Conservation (phyloP, 805 yeast species). For the Ogataea neopini region DNA sequence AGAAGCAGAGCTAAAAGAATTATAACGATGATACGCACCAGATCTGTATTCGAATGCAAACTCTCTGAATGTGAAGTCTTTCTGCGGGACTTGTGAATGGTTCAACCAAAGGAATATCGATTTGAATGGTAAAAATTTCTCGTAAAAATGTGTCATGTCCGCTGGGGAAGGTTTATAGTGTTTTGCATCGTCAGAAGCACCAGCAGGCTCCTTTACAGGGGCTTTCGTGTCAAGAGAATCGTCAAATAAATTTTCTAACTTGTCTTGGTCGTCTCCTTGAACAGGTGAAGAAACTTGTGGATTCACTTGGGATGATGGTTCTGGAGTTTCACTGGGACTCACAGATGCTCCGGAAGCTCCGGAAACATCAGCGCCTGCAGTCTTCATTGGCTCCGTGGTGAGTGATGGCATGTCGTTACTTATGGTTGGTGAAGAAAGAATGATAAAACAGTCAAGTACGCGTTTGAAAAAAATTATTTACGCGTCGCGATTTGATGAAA, state of each 20-base stretch:
- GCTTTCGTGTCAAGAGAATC: neutral
- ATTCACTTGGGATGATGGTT: slow-evolving; percentile 27
- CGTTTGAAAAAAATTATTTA: too few relatives aligned
- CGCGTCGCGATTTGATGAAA: too few relatives aligned
- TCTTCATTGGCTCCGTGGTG: too few relatives aligned
- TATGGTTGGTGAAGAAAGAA: too few relatives aligned
- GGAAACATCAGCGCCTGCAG: too few relatives aligned
- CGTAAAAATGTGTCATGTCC: slow-evolving; percentile 74
- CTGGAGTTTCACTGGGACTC: slow-evolving; percentile 17
- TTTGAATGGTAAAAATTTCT: slow-evolving; percentile 71
- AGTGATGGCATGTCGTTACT: too few relatives aligned
- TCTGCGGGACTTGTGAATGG: slow-evolving; percentile 74
- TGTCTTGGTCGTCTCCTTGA: slow-evolving; percentile 1
- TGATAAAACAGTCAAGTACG: too few relatives aligned
- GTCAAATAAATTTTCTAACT: slow-evolving; percentile 6
- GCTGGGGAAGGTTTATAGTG: slow-evolving; percentile 44
- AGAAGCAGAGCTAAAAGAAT: slow-evolving; percentile 63
- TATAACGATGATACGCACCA: slow-evolving; percentile 89
- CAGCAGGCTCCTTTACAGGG: neutral
- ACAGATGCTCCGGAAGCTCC: too few relatives aligned
- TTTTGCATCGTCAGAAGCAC: slow-evolving; percentile 1
- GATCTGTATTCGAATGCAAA: slow-evolving; percentile 87
- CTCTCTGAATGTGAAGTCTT: slow-evolving; percentile 85
- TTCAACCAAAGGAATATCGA: slow-evolving; percentile 85
- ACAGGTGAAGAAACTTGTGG: slow-evolving; percentile 17